Conservation (phyloP, 305 asterid genomes). For the Solanum hybrid region DNA sequence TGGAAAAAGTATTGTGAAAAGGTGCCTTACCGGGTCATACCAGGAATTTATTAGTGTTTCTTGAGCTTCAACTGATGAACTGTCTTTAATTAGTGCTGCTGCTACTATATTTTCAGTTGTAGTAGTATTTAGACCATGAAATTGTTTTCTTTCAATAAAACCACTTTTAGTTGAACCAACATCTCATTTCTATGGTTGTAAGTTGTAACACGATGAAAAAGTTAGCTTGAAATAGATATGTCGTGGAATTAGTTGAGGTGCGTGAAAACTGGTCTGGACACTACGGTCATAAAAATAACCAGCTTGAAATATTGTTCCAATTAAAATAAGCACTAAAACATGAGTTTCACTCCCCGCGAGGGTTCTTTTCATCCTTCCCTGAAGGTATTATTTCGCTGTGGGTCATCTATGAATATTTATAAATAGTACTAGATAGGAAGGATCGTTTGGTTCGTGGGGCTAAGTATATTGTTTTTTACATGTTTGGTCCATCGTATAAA, state of each 20-base stretch:
- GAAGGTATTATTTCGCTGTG: too few relatives aligned
- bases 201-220: not conserved
- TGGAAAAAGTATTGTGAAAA: constrained; percentile 88
- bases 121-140: not conserved
- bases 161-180: not conserved
- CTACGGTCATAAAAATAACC: not conserved
- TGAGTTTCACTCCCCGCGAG: not conserved
- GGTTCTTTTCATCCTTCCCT: not conserved
- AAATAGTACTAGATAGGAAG: not conserved
- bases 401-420: not conserved
- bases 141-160: not conserved
- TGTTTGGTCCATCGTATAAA: not conserved
- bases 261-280: not conserved
- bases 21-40: constrained; percentile 64
- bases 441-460: not conserved
- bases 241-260: not conserved
- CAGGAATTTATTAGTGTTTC: constrained; percentile 60
- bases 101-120: not conserved
- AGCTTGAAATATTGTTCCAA: not conserved
- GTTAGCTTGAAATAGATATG: not conserved
- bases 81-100: not conserved
- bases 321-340: not conserved
- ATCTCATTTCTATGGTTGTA: not conserved
- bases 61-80: not conserved
- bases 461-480: too few relatives aligned